Evolutionary conservation across 306 rosid species (phyloP), one percentile per base, ranked within the genome.

Genomic region (Lathyrus sativus): DNA sequence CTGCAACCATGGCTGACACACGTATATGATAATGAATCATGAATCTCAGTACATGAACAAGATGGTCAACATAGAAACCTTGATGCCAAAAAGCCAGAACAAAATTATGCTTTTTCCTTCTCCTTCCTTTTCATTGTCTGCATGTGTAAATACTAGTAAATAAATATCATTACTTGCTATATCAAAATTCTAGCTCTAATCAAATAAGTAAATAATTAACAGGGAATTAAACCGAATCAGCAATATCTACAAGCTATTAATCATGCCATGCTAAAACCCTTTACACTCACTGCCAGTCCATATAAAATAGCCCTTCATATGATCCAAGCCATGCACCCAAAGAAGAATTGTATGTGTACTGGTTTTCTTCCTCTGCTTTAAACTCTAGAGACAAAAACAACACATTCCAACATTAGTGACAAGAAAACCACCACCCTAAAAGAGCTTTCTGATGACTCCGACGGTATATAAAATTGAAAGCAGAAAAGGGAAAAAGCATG

Each of bases 271-370:
- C 72, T 31, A 58, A 58, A 42, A 58, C 42, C 24, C 8, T 56
- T 68, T 13, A 62, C 43, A 18, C 42, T 67, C 81, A 77, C 68
- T 19, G 60, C 88, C 88, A 90, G 45, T 73, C 67, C 91, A 82
- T 78, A 80, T 86, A 93, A 79, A 63, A 87, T 9, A 93, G 75
- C 62, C 97, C 93, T 74, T 77, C 90, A 11, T 42, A 72, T 46
- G 98, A 88, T 80, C 95, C 97, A 83, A 93, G 79, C 97, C 97
- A 90, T 37, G 97, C 91, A 45, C 88, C 85, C 14, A 56, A 49
- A 55, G 85, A 68, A 62, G 62, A 41, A 22, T 72, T 70, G 42
- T 64, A 54, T 51, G 33, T 60, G 56, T 53, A 75, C 43, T 39
- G 55, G 54, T 74, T 79, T 71, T 70, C 81, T 55, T 37, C 65